These are phyloP conservation scores for Boletus eberwhitei DNA, from an alignment of 768 basidiomycete species.

Conservation along the genomic window DNA sequence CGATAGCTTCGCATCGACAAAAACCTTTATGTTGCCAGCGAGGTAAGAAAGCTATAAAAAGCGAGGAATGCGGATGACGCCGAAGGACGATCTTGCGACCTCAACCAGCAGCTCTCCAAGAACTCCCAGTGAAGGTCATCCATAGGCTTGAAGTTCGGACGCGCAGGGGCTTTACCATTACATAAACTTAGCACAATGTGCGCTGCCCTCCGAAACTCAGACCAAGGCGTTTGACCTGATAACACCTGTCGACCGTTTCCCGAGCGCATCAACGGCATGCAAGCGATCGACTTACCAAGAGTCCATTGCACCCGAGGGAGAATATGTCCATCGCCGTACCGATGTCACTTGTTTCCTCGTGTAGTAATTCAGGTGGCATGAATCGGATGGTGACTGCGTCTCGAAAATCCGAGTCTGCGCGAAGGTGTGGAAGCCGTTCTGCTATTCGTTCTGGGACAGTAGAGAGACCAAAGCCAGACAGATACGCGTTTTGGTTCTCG, in stretches of 20 bases:
- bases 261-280: background rate
- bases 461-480: constrained; percentile 13
- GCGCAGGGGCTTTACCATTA: constrained; percentile 1
- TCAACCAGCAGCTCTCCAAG: constrained; percentile 10
- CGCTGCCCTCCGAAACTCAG: constrained; percentile 5
- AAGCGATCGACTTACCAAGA: constrained; percentile 1
- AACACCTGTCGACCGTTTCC: constrained; percentile 4
- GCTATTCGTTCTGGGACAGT: constrained; percentile 12
- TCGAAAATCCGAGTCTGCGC: constrained; percentile 8
- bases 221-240: constrained; percentile 13
- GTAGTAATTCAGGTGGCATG: constrained; percentile 12
- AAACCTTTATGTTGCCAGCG: background rate
- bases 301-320: constrained; percentile 13
- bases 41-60: constrained; percentile 7
- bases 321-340: constrained; percentile 5
- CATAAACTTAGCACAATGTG: constrained; percentile 3
- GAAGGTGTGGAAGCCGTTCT: constrained; percentile 10
- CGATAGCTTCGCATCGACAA: background rate
- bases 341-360: background rate
- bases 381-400: constrained; percentile 12
- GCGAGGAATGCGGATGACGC: constrained; percentile 12
- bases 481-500: background rate
- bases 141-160: constrained; percentile 2
- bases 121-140: constrained; percentile 10
- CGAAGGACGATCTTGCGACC: constrained; percentile 7